A percentile compares a stretch with the other conserved stretches of the same genome.
phyloP scores from a whole-genome alignment of 768 basidiomycete genomes.

The Chlorophyllum brunneum region DNA sequence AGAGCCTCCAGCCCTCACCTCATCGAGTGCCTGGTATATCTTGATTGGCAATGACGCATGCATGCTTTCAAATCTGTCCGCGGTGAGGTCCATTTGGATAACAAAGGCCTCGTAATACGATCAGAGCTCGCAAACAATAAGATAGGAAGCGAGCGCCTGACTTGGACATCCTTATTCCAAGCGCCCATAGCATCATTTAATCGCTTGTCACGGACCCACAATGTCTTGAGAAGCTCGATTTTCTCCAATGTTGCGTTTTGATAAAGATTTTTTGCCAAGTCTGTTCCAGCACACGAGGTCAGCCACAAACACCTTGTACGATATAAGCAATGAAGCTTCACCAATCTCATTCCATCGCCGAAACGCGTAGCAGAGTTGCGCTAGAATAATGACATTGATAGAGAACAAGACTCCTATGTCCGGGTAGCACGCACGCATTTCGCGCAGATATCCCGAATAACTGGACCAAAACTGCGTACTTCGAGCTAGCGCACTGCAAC shows the following conservation, averaged over 20 bases:
- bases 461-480: conserved; percentile 86
- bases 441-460: conserved; percentile 79
- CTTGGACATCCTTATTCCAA: conserved; percentile 1
- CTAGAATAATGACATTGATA: conserved; percentile 28
- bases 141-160: background rate
- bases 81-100: background rate
- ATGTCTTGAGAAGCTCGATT: conserved; percentile 40
- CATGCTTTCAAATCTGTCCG: conserved; percentile 5
- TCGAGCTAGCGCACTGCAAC: conserved; percentile 60
- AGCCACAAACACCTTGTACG: conserved; percentile 16
- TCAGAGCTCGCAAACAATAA: background rate
- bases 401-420: conserved; percentile 10
- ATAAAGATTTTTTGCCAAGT: conserved; percentile 39
- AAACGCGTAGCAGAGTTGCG: conserved; percentile 75
- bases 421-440: conserved; percentile 56
- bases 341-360: conserved; percentile 74
- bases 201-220: conserved; percentile 21
- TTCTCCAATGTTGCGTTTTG: conserved; percentile 61
- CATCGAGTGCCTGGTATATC: background rate
- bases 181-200: background rate
- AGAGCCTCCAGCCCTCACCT: background rate
- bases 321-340: conserved; percentile 22
- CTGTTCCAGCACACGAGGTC: conserved; percentile 3
- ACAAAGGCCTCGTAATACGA: background rate
- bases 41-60: background rate